These are phyloP conservation scores for Candida koratica DNA, from an alignment of 805 yeast genomes.

Conservation along the genomic window DNA sequence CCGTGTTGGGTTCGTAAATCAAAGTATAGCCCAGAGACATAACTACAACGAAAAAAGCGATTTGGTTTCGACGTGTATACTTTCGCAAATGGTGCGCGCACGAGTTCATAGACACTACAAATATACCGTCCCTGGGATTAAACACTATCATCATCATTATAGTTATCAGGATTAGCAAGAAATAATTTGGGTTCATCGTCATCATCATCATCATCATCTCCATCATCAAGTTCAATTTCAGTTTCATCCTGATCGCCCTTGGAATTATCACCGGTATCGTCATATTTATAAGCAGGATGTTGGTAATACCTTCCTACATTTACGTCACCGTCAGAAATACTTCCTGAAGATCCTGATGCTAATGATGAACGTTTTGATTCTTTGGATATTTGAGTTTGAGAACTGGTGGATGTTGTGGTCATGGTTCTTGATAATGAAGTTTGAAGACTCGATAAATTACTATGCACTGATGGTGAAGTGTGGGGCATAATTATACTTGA, in stretches of 20 bases:
- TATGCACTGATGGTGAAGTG: conserved; percentile 8
- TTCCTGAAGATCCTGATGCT: conserved; percentile 13
- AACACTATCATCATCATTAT: conserved; percentile 42
- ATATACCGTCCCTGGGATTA: background rate
- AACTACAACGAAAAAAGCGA: no score
- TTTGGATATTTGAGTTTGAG: conserved; percentile 15
- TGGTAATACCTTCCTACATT: conserved; percentile 36
- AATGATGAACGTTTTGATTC: conserved; percentile 18
- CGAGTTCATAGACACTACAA: no score
- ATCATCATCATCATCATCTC: conserved; percentile 13
- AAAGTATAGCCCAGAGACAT: conserved; percentile 51
- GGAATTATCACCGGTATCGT: conserved; percentile 23
- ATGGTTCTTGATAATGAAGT: conserved; percentile 30
- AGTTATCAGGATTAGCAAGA: conserved; percentile 60
- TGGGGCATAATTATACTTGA: conserved; percentile 3
- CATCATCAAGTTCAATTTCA: conserved; percentile 13
- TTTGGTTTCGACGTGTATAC: conserved; percentile 21
- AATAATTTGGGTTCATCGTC: conserved; percentile 43
- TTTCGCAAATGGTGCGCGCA: no score
- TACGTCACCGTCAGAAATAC: conserved; percentile 14
- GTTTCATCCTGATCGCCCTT: conserved; percentile 12
- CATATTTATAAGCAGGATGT: conserved; percentile 36
- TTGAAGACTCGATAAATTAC: conserved; percentile 19
- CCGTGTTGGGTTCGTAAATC: conserved; percentile 72
- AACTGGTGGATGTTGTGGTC: conserved; percentile 18